A percentile compares a stretch with the other conserved stretches of the same genome.
Conservation (phyloP, 148 eudicot species). For the Suaeda aralocaspica region DNA sequence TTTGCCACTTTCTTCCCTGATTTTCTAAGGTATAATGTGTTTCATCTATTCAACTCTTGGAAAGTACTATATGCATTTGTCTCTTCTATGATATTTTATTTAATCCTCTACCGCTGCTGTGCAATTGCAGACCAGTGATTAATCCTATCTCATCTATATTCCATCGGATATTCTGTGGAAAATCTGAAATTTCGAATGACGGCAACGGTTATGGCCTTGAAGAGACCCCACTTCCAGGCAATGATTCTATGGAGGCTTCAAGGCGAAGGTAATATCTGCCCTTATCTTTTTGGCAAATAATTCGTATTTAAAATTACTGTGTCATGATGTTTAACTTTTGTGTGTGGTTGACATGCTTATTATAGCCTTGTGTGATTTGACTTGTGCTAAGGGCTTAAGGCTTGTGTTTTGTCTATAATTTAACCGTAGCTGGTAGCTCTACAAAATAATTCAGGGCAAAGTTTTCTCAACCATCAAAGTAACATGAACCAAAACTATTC, state of each 20-base stretch:
- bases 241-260: slow-evolving; percentile 90
- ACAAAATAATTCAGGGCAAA: too few species aligned
- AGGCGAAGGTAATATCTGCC: slow-evolving; percentile 72
- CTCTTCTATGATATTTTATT: background rate
- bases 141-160: slow-evolving; percentile 78
- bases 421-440: background rate
- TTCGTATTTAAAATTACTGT: background rate
- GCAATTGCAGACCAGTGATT: slow-evolving; percentile 65
- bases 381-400: background rate
- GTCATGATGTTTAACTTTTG: background rate
- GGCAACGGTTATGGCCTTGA: slow-evolving; percentile 53
- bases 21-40: slow-evolving; percentile 49
- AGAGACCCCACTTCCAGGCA: slow-evolving; percentile 74
- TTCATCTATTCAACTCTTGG: slow-evolving; percentile 3
- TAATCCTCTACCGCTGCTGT: slow-evolving; percentile 14
- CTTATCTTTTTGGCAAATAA: slow-evolving; percentile 9
- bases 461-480: too few species aligned
- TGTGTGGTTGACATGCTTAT: background rate
- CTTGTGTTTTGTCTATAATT: background rate
- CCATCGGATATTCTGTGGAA: slow-evolving; percentile 78
- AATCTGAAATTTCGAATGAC: slow-evolving; percentile 52
- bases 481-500: too few species aligned
- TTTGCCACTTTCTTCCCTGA: slow-evolving; percentile 93
- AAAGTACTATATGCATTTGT: background rate
- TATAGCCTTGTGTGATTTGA: background rate